Evolutionary conservation across 371 early-diverging fungal species (phyloP).

Genomic region (Rhizopus stolonifer): DNA sequence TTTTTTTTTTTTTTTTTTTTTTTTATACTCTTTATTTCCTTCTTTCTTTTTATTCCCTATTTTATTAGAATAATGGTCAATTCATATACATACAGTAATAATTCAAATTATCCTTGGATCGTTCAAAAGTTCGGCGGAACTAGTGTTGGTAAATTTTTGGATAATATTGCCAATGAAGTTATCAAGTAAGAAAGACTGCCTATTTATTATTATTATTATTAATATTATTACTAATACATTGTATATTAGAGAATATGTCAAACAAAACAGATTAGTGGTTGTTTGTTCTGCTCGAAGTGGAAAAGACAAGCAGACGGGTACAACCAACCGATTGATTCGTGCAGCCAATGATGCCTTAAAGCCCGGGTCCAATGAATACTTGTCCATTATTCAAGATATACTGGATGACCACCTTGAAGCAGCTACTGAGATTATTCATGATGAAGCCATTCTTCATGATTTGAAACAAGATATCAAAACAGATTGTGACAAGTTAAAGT

Average conservation of each 20-base stretch:
- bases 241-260: slow-evolving; percentile 46
- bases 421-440: slow-evolving; percentile 57
- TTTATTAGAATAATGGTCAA: slow-evolving; percentile 16
- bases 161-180: slow-evolving; percentile 58
- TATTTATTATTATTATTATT: too few relatives aligned
- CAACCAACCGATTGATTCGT: slow-evolving; percentile 71
- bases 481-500: slow-evolving; percentile 76
- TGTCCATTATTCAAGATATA: slow-evolving; percentile 78
- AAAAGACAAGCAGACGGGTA: slow-evolving; percentile 74
- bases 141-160: slow-evolving; percentile 80
- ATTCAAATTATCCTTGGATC: slow-evolving; percentile 56
- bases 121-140: slow-evolving; percentile 92
- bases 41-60: slow-evolving; percentile 6
- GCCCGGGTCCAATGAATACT: slow-evolving; percentile 59
- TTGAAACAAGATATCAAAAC: slow-evolving; percentile 62
- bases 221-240: background rate
- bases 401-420: slow-evolving; percentile 80
- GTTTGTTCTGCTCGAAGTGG: slow-evolving; percentile 85
- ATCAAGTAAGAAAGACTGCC: slow-evolving; percentile 56
- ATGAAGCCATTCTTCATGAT: slow-evolving; percentile 50
- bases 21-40: slow-evolving; percentile 16
- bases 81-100: slow-evolving; percentile 22
- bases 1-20: too few relatives aligned
- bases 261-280: slow-evolving; percentile 69
- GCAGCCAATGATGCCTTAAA: slow-evolving; percentile 72